These are phyloP conservation scores for Porphyrellus cyaneotinctus DNA, from an alignment of 768 basidiomycete species.

Conservation along the genomic window DNA sequence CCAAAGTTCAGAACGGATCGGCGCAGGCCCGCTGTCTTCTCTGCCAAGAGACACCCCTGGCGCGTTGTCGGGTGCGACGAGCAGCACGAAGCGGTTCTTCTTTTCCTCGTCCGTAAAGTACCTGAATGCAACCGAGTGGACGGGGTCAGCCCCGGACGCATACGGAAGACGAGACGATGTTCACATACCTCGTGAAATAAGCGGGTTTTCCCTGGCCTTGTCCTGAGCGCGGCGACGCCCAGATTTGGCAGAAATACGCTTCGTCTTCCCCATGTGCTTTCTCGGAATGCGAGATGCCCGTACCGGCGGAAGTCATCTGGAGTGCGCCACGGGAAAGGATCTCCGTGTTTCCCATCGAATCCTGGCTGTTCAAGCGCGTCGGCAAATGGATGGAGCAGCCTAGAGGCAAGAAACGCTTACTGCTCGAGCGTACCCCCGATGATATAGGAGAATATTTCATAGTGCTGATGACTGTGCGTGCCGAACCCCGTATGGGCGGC, in stretches of 20 bases:
- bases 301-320: constrained; percentile 90
- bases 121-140: constrained; percentile 25
- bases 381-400: not conserved
- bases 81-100: constrained; percentile 58
- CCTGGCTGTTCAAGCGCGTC: constrained; percentile 49
- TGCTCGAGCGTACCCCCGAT: constrained; percentile 78
- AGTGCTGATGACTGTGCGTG: constrained; percentile 76
- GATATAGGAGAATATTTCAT: constrained; percentile 91
- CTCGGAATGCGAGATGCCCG: constrained; percentile 84
- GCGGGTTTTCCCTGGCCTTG: constrained; percentile 44
- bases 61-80: constrained; percentile 71
- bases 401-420: constrained; percentile 39
- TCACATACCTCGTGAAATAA: constrained; percentile 71
- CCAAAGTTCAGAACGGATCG: constrained; percentile 64
- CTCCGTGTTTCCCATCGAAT: constrained; percentile 90
- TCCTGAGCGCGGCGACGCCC: constrained; percentile 47
- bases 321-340: constrained; percentile 84
- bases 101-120: constrained; percentile 84
- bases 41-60: constrained; percentile 57
- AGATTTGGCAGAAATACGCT: constrained; percentile 68
- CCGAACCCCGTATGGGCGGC: constrained; percentile 75
- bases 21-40: constrained; percentile 75
- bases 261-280: constrained; percentile 46
- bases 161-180: no score
- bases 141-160: not conserved